Percentiles rank a stretch among this genome's conserved stretches.
Evolutionary conservation across 2,329 filamentous ascomycete species (phyloP).

Genomic region (Xylariaceae sp.): DNA sequence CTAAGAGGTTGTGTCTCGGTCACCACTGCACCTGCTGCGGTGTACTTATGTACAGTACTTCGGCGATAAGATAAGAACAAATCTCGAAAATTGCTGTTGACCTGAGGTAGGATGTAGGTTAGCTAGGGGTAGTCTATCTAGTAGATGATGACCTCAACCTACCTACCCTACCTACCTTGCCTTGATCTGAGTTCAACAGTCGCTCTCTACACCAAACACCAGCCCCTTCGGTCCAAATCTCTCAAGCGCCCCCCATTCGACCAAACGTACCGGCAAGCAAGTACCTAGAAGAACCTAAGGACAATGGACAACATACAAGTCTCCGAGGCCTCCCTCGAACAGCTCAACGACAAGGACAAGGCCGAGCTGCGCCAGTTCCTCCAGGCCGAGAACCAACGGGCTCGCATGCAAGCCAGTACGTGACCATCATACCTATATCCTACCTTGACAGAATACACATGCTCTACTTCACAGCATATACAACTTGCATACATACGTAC

Average conservation of each 20-base stretch:
- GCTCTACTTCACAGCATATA: no score
- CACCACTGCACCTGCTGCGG: no score
- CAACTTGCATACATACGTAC: no score
- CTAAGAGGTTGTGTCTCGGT: no score
- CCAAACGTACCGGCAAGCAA: background rate
- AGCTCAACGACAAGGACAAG: conserved; percentile 77
- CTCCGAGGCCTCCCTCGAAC: conserved; percentile 59
- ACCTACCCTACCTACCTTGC: no score
- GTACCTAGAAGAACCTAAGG: background rate
- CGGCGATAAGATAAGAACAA: conserved; percentile 22
- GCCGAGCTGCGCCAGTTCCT: conserved; percentile 83
- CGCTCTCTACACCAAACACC: no score
- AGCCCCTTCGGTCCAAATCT: no score
- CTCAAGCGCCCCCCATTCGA: background rate
- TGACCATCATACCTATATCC: conserved; percentile 21
- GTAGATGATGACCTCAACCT: no score
- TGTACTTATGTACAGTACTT: background rate
- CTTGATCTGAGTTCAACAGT: no score
- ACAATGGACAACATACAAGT: conserved; percentile 28
- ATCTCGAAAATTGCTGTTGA: conserved; percentile 14
- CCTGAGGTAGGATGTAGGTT: no score
- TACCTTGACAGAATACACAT: no score
- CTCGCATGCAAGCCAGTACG: conserved; percentile 58
- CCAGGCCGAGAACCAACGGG: conserved; percentile 77
- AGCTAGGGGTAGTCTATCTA: no score